Evolutionary conservation across 306 rosid genomes (phyloP).

Genomic region (Corylus avellana): DNA sequence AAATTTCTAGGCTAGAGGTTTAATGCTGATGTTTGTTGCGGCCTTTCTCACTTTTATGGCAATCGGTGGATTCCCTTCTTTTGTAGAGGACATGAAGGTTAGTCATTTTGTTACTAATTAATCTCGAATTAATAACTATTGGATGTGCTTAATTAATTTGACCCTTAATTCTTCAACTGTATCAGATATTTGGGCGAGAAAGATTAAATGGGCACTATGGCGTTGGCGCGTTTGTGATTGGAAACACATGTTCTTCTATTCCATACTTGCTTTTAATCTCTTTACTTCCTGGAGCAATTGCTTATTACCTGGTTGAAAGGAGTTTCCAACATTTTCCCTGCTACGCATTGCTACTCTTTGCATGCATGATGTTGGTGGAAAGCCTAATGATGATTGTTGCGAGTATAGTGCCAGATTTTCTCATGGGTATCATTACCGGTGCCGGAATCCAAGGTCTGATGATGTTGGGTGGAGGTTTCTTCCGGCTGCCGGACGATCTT

Average conservation of each 20-base stretch:
- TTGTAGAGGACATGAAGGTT: conserved; percentile 80
- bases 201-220: conserved; percentile 67
- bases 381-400: conserved; percentile 71
- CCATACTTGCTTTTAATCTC: conserved; percentile 56
- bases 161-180: background rate
- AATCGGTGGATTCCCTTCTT: conserved; percentile 70
- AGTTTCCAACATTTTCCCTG: conserved; percentile 38
- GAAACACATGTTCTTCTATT: conserved; percentile 44
- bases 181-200: conserved; percentile 51
- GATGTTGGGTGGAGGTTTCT: conserved; percentile 69
- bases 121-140: background rate
- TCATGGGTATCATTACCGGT: conserved; percentile 54
- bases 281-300: conserved; percentile 47
- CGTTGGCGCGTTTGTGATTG: conserved; percentile 43
- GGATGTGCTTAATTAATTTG: background rate
- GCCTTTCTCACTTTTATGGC: conserved; percentile 70
- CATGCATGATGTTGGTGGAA: conserved; percentile 47
- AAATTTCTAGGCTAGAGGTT: conserved; percentile 53
- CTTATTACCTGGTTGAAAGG: conserved; percentile 47
- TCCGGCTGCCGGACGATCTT: conserved; percentile 54
- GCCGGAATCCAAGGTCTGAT: conserved; percentile 60
- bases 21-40: conserved; percentile 56
- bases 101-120: background rate
- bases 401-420: conserved; percentile 49
- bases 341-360: conserved; percentile 42